phyloP scores from a whole-genome alignment of 306 rosid genomes.

The Lathyrus sativus region DNA sequence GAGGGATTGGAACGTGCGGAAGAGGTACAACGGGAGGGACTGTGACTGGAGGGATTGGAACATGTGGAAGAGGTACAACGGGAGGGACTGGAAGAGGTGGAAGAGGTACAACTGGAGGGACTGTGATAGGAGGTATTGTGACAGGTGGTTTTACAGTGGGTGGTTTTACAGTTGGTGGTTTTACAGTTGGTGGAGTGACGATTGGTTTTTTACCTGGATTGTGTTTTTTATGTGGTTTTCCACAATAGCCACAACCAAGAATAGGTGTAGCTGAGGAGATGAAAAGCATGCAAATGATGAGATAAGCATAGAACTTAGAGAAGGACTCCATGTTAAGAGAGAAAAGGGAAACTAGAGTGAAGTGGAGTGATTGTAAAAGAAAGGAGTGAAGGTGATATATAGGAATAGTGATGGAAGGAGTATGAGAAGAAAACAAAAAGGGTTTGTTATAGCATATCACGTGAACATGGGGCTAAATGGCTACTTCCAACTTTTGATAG shows the following conservation, averaged over 20 bases:
- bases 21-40: neutral
- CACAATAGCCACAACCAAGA: conserved; percentile 67
- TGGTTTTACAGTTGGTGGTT: conserved; percentile 9
- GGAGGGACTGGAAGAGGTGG: neutral
- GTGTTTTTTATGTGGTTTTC: conserved; percentile 52
- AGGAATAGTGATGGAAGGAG: conserved; percentile 29
- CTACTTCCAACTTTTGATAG: conserved; percentile 62
- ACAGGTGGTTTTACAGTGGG: neutral
- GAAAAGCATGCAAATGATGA: conserved; percentile 79
- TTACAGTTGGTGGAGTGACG: conserved; percentile 13
- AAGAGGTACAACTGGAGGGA: neutral
- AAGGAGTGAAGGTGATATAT: conserved; percentile 37
- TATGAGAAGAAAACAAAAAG: conserved; percentile 55
- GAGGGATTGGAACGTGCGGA: conserved; percentile 37
- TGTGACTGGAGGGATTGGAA: neutral
- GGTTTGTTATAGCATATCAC: conserved; percentile 51
- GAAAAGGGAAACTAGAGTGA: neutral
- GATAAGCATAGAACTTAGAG: conserved; percentile 55
- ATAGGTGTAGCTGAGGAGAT: conserved; percentile 72
- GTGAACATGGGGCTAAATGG: conserved; percentile 76
- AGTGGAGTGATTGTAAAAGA: neutral
- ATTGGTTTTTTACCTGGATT: conserved; percentile 43
- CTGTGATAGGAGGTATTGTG: neutral
- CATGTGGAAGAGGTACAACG: neutral
- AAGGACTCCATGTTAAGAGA: conserved; percentile 60